These are phyloP conservation scores for Tricholoma sp. DNA, from an alignment of 768 basidiomycete species.

Conservation along the genomic window DNA sequence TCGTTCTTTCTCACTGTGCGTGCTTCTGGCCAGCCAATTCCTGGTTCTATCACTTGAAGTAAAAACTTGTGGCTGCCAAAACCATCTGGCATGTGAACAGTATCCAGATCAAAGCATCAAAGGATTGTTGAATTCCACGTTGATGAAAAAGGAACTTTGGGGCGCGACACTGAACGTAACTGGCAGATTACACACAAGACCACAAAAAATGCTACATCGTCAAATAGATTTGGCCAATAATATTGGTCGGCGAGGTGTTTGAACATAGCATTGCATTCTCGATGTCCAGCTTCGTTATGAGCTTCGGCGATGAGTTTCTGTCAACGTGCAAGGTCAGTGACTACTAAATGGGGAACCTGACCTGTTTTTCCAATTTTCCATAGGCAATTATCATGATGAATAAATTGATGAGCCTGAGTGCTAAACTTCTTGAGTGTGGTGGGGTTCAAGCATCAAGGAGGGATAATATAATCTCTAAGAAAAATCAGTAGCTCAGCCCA, in stretches of 20 bases:
- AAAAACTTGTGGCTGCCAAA: too few relatives aligned
- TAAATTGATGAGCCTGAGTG: conserved; percentile 1
- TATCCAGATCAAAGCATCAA: conserved; percentile 20
- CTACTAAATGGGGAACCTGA: conserved; percentile 18
- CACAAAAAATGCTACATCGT: conserved; percentile 23
- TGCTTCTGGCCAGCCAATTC: background rate
- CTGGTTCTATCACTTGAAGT: background rate
- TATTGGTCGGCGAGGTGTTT: conserved; percentile 16
- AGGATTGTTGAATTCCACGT: conserved; percentile 18
- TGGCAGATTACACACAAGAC: conserved; percentile 29
- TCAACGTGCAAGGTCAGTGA: conserved; percentile 8
- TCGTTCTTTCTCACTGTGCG: background rate
- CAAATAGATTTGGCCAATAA: conserved; percentile 33
- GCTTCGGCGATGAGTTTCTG: conserved; percentile 17
- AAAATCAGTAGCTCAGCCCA: conserved; percentile 12
- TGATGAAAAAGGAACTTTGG: conserved; percentile 16
- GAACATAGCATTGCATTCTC: conserved; percentile 23
- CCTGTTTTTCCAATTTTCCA: conserved; percentile 13
- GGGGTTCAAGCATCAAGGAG: background rate
- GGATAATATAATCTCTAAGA: background rate
- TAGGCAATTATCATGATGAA: conserved; percentile 13
- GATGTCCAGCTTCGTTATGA: conserved; percentile 24
- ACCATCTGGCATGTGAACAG: conserved; percentile 9
- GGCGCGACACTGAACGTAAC: conserved; percentile 11
- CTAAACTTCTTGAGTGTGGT: conserved; percentile 1